phyloP scores from a whole-genome alignment of 352 stramenopile species.

The Phytopythium cucurbitacearum region DNA sequence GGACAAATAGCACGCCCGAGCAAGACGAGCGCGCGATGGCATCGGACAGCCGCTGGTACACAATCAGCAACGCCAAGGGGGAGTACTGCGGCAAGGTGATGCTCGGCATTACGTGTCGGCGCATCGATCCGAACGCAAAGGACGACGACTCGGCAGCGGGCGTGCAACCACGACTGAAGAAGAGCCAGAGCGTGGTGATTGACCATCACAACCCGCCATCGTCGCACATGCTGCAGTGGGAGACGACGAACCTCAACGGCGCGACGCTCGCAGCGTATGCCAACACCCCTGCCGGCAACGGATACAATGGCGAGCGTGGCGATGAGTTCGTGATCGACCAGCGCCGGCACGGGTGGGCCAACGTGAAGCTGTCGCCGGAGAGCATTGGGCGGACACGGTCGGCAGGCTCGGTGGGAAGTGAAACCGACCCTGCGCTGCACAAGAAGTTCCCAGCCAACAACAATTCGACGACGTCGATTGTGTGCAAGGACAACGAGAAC shows the following conservation, averaged over 20 bases:
- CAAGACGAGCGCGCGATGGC: slow-evolving; percentile 70
- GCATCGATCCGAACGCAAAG: slow-evolving; percentile 15
- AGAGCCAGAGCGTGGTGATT: slow-evolving; percentile 75
- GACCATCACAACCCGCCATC: slow-evolving; percentile 64
- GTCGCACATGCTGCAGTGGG: slow-evolving; percentile 75
- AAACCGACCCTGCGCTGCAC: slow-evolving; percentile 24
- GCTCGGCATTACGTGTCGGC: slow-evolving; percentile 70
- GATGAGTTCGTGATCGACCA: slow-evolving; percentile 43
- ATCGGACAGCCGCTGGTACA: slow-evolving; percentile 80
- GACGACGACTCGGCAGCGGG: slow-evolving; percentile 11
- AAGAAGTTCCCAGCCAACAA: slow-evolving; percentile 34
- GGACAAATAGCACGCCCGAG: slow-evolving; percentile 22
- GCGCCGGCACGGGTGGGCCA: slow-evolving; percentile 70
- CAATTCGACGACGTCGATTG: slow-evolving; percentile 41
- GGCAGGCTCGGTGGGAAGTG: slow-evolving; percentile 39
- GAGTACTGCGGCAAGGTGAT: slow-evolving; percentile 87
- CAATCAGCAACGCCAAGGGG: slow-evolving; percentile 78
- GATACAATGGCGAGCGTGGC: slow-evolving; percentile 15
- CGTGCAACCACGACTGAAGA: slow-evolving; percentile 60
- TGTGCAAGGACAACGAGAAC: slow-evolving; percentile 81
- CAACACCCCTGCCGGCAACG: slow-evolving; percentile 5
- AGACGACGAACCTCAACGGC: slow-evolving; percentile 17
- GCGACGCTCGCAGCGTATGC: background rate
- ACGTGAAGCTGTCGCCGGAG: slow-evolving; percentile 76
- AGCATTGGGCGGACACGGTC: slow-evolving; percentile 45